phyloP scores from a whole-genome alignment of 208 protist species.

The Vickermania ingenoplastis region DNA sequence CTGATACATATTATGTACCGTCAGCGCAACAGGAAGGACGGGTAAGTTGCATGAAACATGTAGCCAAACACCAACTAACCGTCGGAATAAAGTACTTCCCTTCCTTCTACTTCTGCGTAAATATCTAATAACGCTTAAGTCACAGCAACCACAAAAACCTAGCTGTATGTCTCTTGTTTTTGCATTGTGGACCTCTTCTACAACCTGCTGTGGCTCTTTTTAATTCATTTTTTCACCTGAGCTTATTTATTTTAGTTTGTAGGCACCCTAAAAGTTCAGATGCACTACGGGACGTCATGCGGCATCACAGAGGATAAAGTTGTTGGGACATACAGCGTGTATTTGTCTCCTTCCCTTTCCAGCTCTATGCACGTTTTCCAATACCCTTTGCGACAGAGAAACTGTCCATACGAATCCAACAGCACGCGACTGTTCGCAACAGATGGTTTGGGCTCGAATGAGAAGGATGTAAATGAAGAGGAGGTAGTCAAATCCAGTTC shows the following conservation, averaged over 20 bases:
- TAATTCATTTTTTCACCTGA: no score
- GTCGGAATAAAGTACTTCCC: no score
- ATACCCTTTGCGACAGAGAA: slow-evolving; percentile 55
- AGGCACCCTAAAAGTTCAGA: no score
- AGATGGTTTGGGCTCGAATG: slow-evolving; percentile 8
- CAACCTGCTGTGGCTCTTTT: no score
- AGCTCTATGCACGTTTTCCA: slow-evolving; percentile 80
- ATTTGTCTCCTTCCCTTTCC: slow-evolving; percentile 37
- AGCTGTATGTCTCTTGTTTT: no score
- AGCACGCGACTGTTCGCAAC: slow-evolving; percentile 50
- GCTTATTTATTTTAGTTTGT: no score
- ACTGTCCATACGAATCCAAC: slow-evolving; percentile 70
- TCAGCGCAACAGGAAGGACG: not conserved
- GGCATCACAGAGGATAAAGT: slow-evolving; percentile 82
- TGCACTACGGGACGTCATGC: no score
- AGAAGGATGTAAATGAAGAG: not conserved
- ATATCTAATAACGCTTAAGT: no score
- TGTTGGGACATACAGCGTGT: slow-evolving; percentile 71
- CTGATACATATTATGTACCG: not conserved
- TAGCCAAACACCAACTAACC: no score
- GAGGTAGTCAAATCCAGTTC: slow-evolving; percentile 28
- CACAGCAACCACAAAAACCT: no score
- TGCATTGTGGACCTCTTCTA: no score
- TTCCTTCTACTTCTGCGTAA: no score
- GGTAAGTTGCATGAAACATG: not conserved